These are phyloP conservation scores for Pleurotus djamor DNA, from an alignment of 768 basidiomycete genomes.

Conservation along the genomic window DNA sequence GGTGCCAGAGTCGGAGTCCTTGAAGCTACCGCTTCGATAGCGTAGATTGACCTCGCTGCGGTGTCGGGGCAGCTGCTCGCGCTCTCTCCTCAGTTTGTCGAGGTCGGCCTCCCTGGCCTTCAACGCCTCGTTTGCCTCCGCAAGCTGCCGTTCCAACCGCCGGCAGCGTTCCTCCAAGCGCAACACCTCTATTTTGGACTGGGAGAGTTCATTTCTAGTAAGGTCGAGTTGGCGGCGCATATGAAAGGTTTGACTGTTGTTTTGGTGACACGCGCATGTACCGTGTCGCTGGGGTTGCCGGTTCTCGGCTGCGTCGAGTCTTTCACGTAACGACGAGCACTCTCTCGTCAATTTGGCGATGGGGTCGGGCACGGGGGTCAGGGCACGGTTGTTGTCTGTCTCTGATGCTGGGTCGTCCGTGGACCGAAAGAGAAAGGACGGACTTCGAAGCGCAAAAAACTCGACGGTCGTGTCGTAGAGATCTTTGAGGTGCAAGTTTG, in stretches of 20 bases:
- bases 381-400: constrained; percentile 21
- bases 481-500: constrained; percentile 40
- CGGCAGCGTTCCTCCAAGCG: constrained; percentile 63
- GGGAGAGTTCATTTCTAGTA: constrained; percentile 52
- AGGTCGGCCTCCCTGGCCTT: constrained; percentile 59
- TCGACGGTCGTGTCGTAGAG: constrained; percentile 58
- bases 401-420: constrained; percentile 21
- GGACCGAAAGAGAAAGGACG: constrained; percentile 26
- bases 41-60: constrained; percentile 15
- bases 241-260: constrained; percentile 33
- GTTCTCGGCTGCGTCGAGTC: constrained; percentile 36
- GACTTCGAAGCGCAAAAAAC: constrained; percentile 49
- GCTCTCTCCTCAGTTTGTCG: constrained; percentile 44
- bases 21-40: neutral
- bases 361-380: constrained; percentile 38
- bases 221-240: constrained; percentile 60
- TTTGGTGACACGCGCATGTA: constrained; percentile 35
- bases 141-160: constrained; percentile 59
- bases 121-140: constrained; percentile 61
- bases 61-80: constrained; percentile 31
- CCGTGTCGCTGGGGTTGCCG: constrained; percentile 11
- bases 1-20: neutral
- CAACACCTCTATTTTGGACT: constrained; percentile 49
- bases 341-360: constrained; percentile 35
- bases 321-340: constrained; percentile 43